Percentiles rank a stretch among this genome's conserved stretches.
phyloP scores from a whole-genome alignment of 1,139 yeast genomes.

The Yamadazyma mexicana region DNA sequence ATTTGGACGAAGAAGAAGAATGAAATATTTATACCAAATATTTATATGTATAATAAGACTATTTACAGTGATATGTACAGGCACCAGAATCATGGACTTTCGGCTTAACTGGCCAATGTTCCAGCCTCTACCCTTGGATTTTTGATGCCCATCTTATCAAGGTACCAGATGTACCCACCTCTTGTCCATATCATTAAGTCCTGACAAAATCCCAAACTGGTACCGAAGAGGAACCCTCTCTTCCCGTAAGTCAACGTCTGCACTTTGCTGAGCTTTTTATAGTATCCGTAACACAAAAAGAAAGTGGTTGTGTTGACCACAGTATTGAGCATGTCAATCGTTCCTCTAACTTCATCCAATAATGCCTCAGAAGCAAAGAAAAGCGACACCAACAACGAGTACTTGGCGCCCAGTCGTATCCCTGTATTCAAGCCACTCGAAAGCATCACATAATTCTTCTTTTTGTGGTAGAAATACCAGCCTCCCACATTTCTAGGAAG shows the following conservation, averaged over 20 bases:
- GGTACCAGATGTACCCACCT: conserved; percentile 68
- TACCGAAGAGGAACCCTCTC: conserved; percentile 59
- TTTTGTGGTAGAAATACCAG: conserved; percentile 87
- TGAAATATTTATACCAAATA: conserved; percentile 9
- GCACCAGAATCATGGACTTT: no score
- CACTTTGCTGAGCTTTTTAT: conserved; percentile 41
- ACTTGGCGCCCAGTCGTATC: conserved; percentile 41
- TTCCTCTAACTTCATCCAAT: conserved; percentile 51
- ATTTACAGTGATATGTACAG: no score
- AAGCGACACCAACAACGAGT: conserved; percentile 46
- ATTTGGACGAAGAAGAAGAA: conserved; percentile 69
- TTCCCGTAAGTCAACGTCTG: conserved; percentile 50
- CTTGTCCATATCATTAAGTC: conserved; percentile 58
- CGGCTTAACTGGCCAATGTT: no score
- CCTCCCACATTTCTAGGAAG: conserved; percentile 79
- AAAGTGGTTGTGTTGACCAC: conserved; percentile 49
- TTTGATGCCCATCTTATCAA: conserved; percentile 24
- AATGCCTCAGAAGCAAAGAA: conserved; percentile 64
- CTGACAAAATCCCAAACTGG: conserved; percentile 61
- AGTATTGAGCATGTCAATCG: conserved; percentile 63
- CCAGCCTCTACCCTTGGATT: conserved; percentile 4
- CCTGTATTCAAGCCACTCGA: conserved; percentile 53
- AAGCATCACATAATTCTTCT: conserved; percentile 76
- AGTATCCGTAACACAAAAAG: conserved; percentile 53
- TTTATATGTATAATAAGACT: no score